Percentiles rank a stretch among this genome's conserved stretches.
Evolutionary conservation across 106 monocot species (phyloP).

Genomic region (Posidonia australis): DNA sequence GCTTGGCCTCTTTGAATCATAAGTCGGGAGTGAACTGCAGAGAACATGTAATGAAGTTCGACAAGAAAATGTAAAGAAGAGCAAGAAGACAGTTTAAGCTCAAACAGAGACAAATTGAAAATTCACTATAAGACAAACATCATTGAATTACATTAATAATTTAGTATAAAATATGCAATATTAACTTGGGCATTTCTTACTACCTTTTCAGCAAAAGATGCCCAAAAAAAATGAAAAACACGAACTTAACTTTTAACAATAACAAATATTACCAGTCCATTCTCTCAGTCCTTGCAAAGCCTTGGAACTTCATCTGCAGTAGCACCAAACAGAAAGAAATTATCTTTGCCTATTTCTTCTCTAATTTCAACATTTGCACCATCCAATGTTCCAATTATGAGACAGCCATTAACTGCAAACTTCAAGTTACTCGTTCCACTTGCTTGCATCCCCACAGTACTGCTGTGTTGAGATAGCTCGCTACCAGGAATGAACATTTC

Average conservation of each 20-base stretch:
- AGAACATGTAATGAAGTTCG: not conserved
- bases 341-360: constrained; percentile 82
- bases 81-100: too few species aligned
- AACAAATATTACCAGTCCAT: constrained; percentile 47
- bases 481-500: constrained; percentile 89
- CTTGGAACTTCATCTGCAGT: constrained; percentile 69
- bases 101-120: too few species aligned
- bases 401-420: constrained; percentile 85
- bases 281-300: constrained; percentile 69
- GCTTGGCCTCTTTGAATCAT: constrained; percentile 82
- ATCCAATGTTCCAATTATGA: constrained; percentile 89
- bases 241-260: not conserved
- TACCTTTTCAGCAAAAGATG: too few species aligned
- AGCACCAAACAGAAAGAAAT: constrained; percentile 95
- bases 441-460: constrained; percentile 96
- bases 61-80: too few species aligned
- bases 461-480: constrained; percentile 91
- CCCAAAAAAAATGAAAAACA: not conserved
- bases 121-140: too few species aligned
- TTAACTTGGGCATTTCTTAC: too few species aligned
- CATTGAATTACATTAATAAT: too few species aligned
- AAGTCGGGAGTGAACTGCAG: constrained; percentile 74
- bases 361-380: constrained; percentile 96
- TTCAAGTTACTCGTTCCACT: constrained; percentile 98
- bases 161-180: too few species aligned